Evolutionary conservation across 108 stramenopile species (phyloP).

Genomic region (Mayamaea pseudoterrestris): DNA sequence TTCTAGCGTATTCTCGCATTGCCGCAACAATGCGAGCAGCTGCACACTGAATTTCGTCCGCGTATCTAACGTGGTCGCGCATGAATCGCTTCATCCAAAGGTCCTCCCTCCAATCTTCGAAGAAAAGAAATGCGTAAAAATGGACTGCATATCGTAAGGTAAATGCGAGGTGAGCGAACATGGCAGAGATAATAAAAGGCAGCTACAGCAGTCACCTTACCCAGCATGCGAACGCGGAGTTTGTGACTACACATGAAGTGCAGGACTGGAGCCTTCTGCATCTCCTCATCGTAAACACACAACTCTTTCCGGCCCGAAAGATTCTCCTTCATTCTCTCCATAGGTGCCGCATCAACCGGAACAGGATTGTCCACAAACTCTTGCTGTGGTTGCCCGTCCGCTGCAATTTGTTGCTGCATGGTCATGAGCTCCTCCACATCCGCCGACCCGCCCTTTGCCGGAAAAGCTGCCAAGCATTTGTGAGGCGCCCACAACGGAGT

Average conservation of each 20-base stretch:
- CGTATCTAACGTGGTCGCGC: conserved; percentile 64
- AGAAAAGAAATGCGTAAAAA: conserved; percentile 84
- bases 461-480: conserved; percentile 15
- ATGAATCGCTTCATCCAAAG: conserved; percentile 65
- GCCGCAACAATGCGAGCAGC: conserved; percentile 61
- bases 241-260: conserved; percentile 50
- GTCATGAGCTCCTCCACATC: conserved; percentile 30
- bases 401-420: conserved; percentile 20
- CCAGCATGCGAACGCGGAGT: conserved; percentile 32
- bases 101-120: conserved; percentile 78
- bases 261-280: conserved; percentile 63
- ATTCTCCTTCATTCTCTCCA: conserved; percentile 51
- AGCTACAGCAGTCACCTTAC: too few relatives aligned
- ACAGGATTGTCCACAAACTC: conserved; percentile 36
- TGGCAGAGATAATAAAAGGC: too few relatives aligned
- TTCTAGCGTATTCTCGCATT: conserved; percentile 28
- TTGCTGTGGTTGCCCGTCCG: conserved; percentile 10
- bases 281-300: conserved; percentile 51
- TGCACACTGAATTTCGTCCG: conserved; percentile 72
- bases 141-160: too few relatives aligned
- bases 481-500: conserved; percentile 19
- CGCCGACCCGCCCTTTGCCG: conserved; percentile 11
- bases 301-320: conserved; percentile 31
- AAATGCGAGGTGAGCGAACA: too few relatives aligned
- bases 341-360: conserved; percentile 39